Evolutionary conservation across 169 alveolate species (phyloP).

Genomic region (Babesia ovis): DNA sequence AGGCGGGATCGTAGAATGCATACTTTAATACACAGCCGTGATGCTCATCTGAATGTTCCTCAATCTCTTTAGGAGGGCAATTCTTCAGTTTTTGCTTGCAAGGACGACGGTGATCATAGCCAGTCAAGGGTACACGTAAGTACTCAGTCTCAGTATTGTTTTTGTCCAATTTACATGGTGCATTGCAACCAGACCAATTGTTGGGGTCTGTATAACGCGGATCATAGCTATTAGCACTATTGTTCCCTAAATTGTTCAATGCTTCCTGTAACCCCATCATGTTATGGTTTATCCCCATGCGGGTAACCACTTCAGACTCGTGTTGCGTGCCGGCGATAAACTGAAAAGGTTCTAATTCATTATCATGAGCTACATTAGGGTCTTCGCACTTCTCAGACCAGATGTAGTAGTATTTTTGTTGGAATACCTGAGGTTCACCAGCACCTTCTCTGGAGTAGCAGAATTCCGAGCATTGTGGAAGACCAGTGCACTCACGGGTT

Average conservation of each 20-base stretch:
- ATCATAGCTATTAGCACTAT: background rate
- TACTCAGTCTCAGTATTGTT: slow-evolving; percentile 10
- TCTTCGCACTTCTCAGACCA: slow-evolving; percentile 46
- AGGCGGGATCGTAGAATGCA: background rate
- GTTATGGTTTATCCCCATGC: background rate
- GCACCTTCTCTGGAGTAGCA: slow-evolving; percentile 37
- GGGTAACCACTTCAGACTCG: slow-evolving; percentile 3
- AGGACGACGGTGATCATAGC: slow-evolving; percentile 6
- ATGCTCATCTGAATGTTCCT: background rate
- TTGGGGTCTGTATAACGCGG: slow-evolving; percentile 13
- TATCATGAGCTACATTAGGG: background rate
- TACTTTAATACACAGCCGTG: slow-evolving; percentile 2
- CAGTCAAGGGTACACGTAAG: slow-evolving; percentile 14
- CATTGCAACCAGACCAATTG: slow-evolving; percentile 58
- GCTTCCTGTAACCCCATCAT: background rate
- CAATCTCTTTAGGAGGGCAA: slow-evolving; percentile 3
- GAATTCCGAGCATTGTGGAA: slow-evolving; percentile 28
- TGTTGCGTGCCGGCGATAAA: background rate
- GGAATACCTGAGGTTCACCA: background rate
- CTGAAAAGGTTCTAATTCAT: background rate
- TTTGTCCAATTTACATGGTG: slow-evolving; percentile 11
- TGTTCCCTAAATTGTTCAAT: no score
- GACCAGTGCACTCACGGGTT: slow-evolving; percentile 31
- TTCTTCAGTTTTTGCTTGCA: slow-evolving; percentile 5
- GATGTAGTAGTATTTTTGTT: slow-evolving; percentile 34